These are phyloP conservation scores for Sugiyamaella smithiae DNA, from an alignment of 805 yeast genomes.

Conservation along the genomic window DNA sequence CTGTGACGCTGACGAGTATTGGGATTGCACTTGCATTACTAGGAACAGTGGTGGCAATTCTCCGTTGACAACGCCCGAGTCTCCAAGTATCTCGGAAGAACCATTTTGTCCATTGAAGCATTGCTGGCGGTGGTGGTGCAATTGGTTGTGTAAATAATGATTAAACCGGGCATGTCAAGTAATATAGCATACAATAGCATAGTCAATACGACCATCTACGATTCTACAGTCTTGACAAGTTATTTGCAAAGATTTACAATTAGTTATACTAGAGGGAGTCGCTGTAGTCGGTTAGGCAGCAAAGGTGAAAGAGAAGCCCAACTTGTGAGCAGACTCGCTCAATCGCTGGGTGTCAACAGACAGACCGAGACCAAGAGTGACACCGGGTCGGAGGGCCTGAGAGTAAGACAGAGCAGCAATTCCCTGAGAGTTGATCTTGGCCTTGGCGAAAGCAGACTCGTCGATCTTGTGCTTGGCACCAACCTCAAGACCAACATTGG, in stretches of 20 bases:
- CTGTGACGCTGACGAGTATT: neutral
- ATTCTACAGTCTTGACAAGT: no score
- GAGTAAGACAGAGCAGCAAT: conserved; percentile 90
- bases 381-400: conserved; percentile 94
- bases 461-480: conserved; percentile 95
- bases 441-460: conserved; percentile 86
- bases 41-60: neutral
- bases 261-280: no score
- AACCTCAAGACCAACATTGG: conserved; percentile 87
- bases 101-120: no score
- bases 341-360: conserved; percentile 94
- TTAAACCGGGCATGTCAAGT: no score
- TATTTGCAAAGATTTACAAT: no score
- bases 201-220: no score
- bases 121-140: no score
- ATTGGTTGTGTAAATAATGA: no score
- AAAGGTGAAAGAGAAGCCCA: conserved; percentile 92
- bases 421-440: conserved; percentile 95
- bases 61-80: neutral
- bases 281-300: conserved; percentile 68
- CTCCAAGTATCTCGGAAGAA: no score
- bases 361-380: conserved; percentile 94
- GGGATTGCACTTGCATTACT: neutral
- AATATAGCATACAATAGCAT: no score
- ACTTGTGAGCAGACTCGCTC: conserved; percentile 95